Conservation (phyloP, 2,329 filamentous ascomycete species). For the Ploettnerulaceae sp. region DNA sequence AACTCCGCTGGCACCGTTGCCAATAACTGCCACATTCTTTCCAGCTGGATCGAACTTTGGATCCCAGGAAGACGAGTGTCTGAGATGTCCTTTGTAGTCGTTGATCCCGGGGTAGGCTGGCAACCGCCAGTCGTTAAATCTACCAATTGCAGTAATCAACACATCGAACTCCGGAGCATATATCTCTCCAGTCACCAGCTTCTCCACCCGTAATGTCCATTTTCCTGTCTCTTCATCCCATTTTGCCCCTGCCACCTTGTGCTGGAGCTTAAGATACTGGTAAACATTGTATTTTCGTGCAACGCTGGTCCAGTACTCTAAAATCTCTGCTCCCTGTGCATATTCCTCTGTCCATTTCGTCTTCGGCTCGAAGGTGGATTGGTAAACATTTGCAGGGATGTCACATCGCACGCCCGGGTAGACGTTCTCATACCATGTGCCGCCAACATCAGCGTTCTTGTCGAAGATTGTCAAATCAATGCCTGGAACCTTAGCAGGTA, state of each 20-base stretch:
- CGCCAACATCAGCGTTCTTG: constrained; percentile 38
- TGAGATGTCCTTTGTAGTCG: constrained; percentile 44
- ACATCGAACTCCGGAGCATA: constrained; percentile 50
- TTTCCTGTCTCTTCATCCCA: constrained; percentile 49
- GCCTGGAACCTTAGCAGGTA: constrained; percentile 62
- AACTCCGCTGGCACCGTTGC: constrained; percentile 48
- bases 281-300: constrained; percentile 62
- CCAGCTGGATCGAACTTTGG: constrained; percentile 41
- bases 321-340: constrained; percentile 61
- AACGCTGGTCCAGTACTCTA: constrained; percentile 59
- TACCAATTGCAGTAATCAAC: constrained; percentile 57
- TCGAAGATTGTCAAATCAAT: constrained; percentile 47
- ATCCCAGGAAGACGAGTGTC: constrained; percentile 61
- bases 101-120: constrained; percentile 55
- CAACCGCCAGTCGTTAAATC: constrained; percentile 62
- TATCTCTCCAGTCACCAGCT: constrained; percentile 36
- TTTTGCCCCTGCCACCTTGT: constrained; percentile 48
- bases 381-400: constrained; percentile 50
- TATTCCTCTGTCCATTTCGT: constrained; percentile 66
- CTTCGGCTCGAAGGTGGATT: constrained; percentile 63
- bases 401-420: constrained; percentile 28
- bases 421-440: constrained; percentile 44
- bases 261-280: constrained; percentile 49
- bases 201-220: constrained; percentile 45
- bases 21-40: constrained; percentile 47